phyloP scores from a whole-genome alignment of 768 basidiomycete species.

The Cubamyces sp. region DNA sequence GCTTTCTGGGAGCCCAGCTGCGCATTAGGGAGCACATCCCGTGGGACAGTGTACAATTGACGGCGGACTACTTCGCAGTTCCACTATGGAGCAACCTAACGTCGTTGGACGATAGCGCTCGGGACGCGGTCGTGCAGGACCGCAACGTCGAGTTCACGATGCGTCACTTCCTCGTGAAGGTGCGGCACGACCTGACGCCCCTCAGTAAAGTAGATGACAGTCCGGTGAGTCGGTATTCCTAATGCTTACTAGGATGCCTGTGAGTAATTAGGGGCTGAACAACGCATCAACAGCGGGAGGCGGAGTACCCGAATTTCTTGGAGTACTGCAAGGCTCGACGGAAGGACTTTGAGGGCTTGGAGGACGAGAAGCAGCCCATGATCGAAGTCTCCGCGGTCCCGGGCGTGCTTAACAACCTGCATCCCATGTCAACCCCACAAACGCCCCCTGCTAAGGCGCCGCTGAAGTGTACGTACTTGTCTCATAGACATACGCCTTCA shows the following conservation, averaged over 20 bases:
- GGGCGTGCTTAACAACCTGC: conserved; percentile 58
- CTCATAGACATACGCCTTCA: not conserved
- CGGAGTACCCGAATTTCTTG: conserved; percentile 59
- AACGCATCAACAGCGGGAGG: conserved; percentile 53
- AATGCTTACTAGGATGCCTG: conserved; percentile 14
- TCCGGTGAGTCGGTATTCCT: conserved; percentile 48
- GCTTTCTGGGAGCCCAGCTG: conserved; percentile 26
- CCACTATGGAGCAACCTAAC: conserved; percentile 42
- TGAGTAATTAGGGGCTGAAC: not conserved
- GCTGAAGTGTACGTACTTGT: conserved; percentile 60
- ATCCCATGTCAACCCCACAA: conserved; percentile 51
- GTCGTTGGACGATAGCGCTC: conserved; percentile 47
- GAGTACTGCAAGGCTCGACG: conserved; percentile 68
- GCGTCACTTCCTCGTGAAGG: conserved; percentile 58
- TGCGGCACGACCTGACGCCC: conserved; percentile 73
- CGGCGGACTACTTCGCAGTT: conserved; percentile 54
- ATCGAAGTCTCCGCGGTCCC: conserved; percentile 66
- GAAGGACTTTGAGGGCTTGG: conserved; percentile 64
- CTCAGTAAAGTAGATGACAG: conserved; percentile 70
- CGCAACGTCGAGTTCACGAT: conserved; percentile 76
- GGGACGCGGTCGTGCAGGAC: conserved; percentile 76
- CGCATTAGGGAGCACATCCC: conserved; percentile 52
- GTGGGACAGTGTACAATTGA: conserved; percentile 64
- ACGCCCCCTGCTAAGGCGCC: conserved; percentile 43
- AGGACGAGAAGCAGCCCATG: conserved; percentile 68